Percentiles rank a stretch among this genome's conserved stretches.
These are phyloP conservation scores for Ogataea pignaliae DNA, from an alignment of 805 yeast species.

Conservation along the genomic window DNA sequence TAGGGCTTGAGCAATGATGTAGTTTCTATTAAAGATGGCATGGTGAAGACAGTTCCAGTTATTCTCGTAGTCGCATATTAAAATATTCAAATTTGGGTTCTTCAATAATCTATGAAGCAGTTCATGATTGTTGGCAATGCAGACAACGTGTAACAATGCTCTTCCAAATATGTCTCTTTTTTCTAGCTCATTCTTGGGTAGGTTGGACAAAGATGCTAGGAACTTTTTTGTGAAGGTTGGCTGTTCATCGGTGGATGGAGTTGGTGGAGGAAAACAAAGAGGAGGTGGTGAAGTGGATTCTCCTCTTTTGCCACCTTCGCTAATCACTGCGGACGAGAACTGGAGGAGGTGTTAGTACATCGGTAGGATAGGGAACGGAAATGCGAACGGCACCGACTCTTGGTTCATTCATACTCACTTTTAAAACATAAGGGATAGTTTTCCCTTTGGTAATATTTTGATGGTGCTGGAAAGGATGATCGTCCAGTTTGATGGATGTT, in stretches of 20 bases:
- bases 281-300: slow-evolving; percentile 4
- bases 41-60: slow-evolving; percentile 81
- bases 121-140: slow-evolving; percentile 46
- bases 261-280: slow-evolving; percentile 2
- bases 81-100: slow-evolving; percentile 42
- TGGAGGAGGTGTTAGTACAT: slow-evolving; percentile 1
- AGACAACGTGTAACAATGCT: slow-evolving; percentile 52
- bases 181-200: slow-evolving; percentile 35
- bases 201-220: slow-evolving; percentile 16
- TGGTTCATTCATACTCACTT: slow-evolving; percentile 10
- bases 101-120: slow-evolving; percentile 42
- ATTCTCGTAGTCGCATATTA: slow-evolving; percentile 61
- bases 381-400: neutral
- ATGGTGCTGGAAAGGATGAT: no score
- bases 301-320: slow-evolving; percentile 7
- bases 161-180: slow-evolving; percentile 67
- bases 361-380: neutral
- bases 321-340: slow-evolving; percentile 17
- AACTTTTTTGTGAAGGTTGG: slow-evolving; percentile 12
- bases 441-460: neutral
- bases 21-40: slow-evolving; percentile 53
- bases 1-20: slow-evolving; percentile 47
- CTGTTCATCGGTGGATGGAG: neutral
- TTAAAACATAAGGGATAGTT: slow-evolving; percentile 18
- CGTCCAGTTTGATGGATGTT: no score